Evolutionary conservation across 306 rosid species (phyloP).

Genomic region (Sesbania bispinosa): DNA sequence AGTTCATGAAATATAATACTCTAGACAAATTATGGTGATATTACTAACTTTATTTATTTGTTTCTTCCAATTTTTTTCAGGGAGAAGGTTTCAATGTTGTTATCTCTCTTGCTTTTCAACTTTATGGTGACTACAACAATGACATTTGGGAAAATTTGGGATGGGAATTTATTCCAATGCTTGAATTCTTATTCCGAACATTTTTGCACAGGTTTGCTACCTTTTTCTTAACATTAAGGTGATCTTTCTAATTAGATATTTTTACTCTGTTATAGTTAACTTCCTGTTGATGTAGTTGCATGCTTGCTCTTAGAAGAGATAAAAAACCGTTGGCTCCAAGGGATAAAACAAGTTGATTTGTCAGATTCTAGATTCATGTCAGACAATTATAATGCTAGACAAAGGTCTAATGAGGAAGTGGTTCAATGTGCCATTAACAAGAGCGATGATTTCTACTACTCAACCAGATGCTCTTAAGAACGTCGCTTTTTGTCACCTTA

Average conservation of each 20-base stretch:
- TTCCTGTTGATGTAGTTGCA: constrained; percentile 44
- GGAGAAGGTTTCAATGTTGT: constrained; percentile 66
- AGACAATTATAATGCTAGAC: constrained; percentile 25
- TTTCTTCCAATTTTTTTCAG: constrained; percentile 40
- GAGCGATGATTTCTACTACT: constrained; percentile 33
- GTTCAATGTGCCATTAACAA: constrained; percentile 17
- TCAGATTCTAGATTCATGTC: constrained; percentile 27
- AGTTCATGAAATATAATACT: background rate
- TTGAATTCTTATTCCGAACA: constrained; percentile 58
- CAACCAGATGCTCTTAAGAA: constrained; percentile 23
- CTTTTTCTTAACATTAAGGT: background rate
- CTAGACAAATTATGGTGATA: background rate
- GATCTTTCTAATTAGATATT: background rate
- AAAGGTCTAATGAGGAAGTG: constrained; percentile 12
- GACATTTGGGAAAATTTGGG: constrained; percentile 45
- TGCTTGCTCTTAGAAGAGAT: constrained; percentile 57
- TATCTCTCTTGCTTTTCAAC: constrained; percentile 65
- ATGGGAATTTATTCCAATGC: constrained; percentile 42
- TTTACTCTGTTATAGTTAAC: background rate
- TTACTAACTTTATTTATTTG: background rate
- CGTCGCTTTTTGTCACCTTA: constrained; percentile 35
- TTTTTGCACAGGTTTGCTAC: constrained; percentile 47
- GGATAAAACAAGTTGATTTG: constrained; percentile 19
- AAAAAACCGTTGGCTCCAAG: constrained; percentile 24
- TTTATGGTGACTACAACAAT: constrained; percentile 37